Evolutionary conservation across 495 filamentous ascomycete genomes (phyloP).

Genomic region (Astrothelium macrocarpum): DNA sequence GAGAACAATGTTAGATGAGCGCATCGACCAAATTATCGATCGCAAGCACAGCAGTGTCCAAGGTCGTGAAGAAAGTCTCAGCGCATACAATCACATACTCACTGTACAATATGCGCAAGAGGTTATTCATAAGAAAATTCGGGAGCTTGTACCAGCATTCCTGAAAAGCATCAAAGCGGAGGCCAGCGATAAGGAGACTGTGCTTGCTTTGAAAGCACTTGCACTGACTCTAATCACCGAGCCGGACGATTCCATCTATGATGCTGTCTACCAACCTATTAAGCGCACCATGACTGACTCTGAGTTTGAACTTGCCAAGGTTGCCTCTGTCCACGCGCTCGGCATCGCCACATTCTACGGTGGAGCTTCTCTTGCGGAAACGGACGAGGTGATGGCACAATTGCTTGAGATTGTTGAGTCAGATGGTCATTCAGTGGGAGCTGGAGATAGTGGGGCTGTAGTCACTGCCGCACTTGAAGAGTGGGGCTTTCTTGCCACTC

Average conservation of each 20-base stretch:
- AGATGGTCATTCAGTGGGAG: constrained; percentile 67
- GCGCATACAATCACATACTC: constrained; percentile 59
- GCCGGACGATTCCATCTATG: constrained; percentile 60
- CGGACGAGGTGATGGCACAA: constrained; percentile 69
- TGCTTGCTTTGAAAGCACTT: constrained; percentile 64
- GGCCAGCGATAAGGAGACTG: constrained; percentile 60
- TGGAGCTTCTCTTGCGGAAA: constrained; percentile 61
- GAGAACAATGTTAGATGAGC: constrained; percentile 57
- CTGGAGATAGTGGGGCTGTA: constrained; percentile 62
- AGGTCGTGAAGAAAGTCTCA: constrained; percentile 64
- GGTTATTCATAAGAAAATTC: constrained; percentile 49
- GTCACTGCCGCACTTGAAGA: constrained; percentile 76
- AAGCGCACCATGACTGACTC: constrained; percentile 65
- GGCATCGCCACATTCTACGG: constrained; percentile 65
- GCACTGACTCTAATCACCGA: constrained; percentile 66
- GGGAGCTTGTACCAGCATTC: constrained; percentile 62
- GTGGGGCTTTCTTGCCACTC: constrained; percentile 81
- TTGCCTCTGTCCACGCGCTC: constrained; percentile 66
- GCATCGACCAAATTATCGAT: constrained; percentile 74
- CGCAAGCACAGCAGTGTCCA: constrained; percentile 77
- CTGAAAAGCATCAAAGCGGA: constrained; percentile 63
- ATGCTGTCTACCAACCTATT: constrained; percentile 50
- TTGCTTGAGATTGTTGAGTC: constrained; percentile 78
- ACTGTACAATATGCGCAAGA: constrained; percentile 63
- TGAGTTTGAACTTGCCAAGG: constrained; percentile 53